Evolutionary conservation across 2,329 filamentous ascomycete genomes (phyloP), one percentile per base, ranked within the genome.

Genomic region (Trichophaea hybrida): DNA sequence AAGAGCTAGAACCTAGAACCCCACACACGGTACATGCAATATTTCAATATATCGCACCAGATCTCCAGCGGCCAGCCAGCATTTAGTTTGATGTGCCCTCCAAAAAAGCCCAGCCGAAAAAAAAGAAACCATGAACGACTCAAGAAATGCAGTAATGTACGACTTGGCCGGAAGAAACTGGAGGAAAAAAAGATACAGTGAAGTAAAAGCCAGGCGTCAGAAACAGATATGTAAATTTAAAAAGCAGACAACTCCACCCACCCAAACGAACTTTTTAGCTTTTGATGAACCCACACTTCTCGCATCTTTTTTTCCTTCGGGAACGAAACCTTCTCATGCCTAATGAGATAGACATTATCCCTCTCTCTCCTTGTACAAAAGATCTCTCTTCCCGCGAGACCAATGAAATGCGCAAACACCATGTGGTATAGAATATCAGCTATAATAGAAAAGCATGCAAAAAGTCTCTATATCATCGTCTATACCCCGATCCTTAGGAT

Each of bases 221-320:
- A 3, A 24, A 24, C 24, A 24, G 24, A 24, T 24, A 24, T 24
- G 24, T 24, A 24, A 44, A 44, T 44, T 44, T 15, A 62, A 59
- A 60, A 61, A 64, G 55, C 58, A 61, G 55, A 63, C 59, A 65
- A 65, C 63, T 65, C 63, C 63, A 44, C 62, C 61, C 31, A 44
- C 62, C 61, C 31, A 44, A 57, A 35, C 37, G 31, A 37, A n/a
- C 57, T 32, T 17, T 32, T 10, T 31, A 10, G 46, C 24, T 10
- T 17, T 31, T 10, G n/a, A 12, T 17, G 12, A 50, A 50, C 46
- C 46, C 46, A 50, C 24, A 50, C 24, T 50, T 50, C 17, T 50
- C 10, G 2, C 12, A 10, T 50, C n/a, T 43, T 43, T 12, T 10
- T 12, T 12, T 43, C 4, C n/a, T 10, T 43, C 10, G n/a, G n/a